A percentile compares a stretch with the other conserved stretches of the same genome.
These are phyloP conservation scores for Suhomyces sp. DNA, from an alignment of 805 yeast species.

Conservation along the genomic window DNA sequence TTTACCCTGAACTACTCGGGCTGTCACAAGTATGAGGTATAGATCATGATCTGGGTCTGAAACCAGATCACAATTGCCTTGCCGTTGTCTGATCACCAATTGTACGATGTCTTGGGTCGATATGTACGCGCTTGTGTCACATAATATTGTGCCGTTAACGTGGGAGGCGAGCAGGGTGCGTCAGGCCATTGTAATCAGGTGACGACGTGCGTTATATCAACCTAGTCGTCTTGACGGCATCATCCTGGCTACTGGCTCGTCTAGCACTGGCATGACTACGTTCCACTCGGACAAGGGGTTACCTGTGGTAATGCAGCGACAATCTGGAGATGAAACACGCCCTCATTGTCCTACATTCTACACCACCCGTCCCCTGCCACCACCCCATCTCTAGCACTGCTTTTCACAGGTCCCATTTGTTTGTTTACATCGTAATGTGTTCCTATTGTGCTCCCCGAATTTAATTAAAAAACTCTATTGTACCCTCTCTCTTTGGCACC, in stretches of 20 bases:
- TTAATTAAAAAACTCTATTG: not conserved
- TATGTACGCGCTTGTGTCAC: not conserved
- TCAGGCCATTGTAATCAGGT: not conserved
- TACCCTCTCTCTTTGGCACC: not conserved
- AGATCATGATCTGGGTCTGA: not conserved
- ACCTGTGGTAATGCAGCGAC: not conserved
- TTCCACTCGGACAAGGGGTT: not conserved
- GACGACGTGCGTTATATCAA: not conserved
- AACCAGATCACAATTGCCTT: not conserved
- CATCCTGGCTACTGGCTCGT: not conserved
- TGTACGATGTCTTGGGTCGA: not conserved
- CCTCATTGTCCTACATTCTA: not conserved
- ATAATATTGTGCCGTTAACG: not conserved
- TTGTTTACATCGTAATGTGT: not conserved
- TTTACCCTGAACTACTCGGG: no score
- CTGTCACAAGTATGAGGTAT: not conserved
- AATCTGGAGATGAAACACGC: not conserved
- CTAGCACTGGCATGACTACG: not conserved
- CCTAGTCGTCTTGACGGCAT: conserved; percentile 1
- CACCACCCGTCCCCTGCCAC: not conserved
- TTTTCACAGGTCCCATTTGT: not conserved
- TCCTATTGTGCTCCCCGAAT: not conserved
- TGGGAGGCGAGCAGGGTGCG: not conserved
- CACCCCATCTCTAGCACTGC: not conserved
- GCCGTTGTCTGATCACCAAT: not conserved